A percentile compares a stretch with the other conserved stretches of the same genome.
Evolutionary conservation across 345 rosid genomes (phyloP).

Genomic region (Acer negundo): DNA sequence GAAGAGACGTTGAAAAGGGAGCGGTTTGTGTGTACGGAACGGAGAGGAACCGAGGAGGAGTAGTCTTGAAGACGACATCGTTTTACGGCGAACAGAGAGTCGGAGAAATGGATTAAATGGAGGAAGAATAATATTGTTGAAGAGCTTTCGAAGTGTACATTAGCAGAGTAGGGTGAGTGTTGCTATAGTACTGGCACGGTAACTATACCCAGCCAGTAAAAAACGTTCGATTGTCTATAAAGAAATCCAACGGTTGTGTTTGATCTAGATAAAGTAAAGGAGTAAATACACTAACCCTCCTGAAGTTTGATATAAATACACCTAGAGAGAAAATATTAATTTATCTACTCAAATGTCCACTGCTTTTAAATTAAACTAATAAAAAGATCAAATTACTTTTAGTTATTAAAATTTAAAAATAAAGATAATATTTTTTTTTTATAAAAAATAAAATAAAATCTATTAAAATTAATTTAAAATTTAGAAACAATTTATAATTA

Average conservation of each 20-base stretch:
- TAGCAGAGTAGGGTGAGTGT: not conserved
- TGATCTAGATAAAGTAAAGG: not conserved
- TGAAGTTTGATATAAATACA: too few relatives aligned
- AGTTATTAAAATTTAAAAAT: too few relatives aligned
- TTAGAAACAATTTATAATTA: too few relatives aligned
- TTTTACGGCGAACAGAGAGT: not conserved
- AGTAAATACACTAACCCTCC: too few relatives aligned
- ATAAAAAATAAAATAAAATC: too few relatives aligned
- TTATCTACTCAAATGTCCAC: too few relatives aligned
- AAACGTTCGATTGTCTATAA: not conserved
- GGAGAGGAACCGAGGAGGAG: constrained; percentile 42
- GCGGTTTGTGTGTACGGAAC: constrained; percentile 35
- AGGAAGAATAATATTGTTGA: not conserved
- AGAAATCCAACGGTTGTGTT: not conserved
- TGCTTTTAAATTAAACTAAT: too few relatives aligned
- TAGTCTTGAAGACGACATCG: constrained; percentile 54
- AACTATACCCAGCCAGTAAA: not conserved
- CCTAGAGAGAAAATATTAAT: too few relatives aligned
- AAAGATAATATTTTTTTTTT: too few relatives aligned
- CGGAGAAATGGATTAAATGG: not conserved
- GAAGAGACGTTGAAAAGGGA: constrained; percentile 22
- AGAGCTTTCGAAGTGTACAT: not conserved
- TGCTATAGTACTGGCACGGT: not conserved
- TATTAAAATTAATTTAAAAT: too few relatives aligned
- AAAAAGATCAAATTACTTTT: too few relatives aligned